Conservation (phyloP, 306 rosid species). For the Senna tora region DNA sequence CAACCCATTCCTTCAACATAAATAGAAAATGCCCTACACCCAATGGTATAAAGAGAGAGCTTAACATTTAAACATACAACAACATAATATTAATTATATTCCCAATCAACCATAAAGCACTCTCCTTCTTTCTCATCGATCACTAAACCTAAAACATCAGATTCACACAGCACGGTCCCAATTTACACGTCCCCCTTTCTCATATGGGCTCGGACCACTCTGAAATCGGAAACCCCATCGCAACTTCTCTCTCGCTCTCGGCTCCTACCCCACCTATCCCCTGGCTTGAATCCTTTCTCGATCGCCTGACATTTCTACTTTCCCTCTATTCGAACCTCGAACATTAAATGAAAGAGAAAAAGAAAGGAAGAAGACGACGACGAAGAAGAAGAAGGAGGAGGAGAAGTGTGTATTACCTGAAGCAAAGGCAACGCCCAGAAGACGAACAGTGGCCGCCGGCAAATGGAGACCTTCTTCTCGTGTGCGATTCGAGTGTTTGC, state of each 20-base stretch:
- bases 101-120: background rate
- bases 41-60: background rate
- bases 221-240: background rate
- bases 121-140: background rate
- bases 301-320: background rate
- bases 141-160: conserved; percentile 18
- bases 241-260: background rate
- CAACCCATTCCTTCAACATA: background rate
- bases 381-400: background rate
- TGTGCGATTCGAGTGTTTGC: background rate
- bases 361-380: background rate
- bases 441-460: background rate
- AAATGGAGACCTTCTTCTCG: conserved; percentile 13
- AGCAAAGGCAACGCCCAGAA: background rate
- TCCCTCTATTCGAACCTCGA: background rate
- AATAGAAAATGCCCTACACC: background rate
- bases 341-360: background rate
- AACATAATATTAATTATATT: background rate
- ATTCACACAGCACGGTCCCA: background rate
- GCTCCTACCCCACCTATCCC: background rate
- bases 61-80: background rate
- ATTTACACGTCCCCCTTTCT: background rate
- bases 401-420: background rate
- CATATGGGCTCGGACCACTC: background rate
- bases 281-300: background rate